Evolutionary conservation across 1,139 yeast genomes (phyloP), one percentile per base, ranked within the genome.

Genomic region (Taiozyma sp.): DNA sequence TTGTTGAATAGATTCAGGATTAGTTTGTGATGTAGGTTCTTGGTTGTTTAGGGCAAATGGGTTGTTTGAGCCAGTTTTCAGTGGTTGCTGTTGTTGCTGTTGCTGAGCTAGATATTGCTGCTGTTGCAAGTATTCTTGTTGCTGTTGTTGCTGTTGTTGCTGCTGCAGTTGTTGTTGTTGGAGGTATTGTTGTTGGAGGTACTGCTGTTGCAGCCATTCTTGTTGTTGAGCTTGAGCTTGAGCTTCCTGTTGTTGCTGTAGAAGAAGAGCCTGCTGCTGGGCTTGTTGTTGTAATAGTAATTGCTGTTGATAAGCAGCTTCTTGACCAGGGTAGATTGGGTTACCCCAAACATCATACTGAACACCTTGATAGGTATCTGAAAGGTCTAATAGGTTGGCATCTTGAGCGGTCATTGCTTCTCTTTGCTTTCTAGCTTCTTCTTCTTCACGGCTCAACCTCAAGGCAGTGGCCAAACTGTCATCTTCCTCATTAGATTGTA

Each of bases 391-490:
- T 52, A 83, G 69, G 62, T 83, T 83, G 42, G 70, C 72, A 57
- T 75, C 73, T 54, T 78, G 81, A 48, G 68, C 68, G 8, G 19
- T 22, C 24, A 19, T 9, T 38, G 41, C 41, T 50, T 71, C 73
- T 55, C 72, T 75, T 57, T 74, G 72, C 60, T 78, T 80, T 63
- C 84, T 79, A 78, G 85, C 76, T 67, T 86, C 95, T 62, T 91
- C 96, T 65, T 93, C 98, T 69, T 91, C 97, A 66, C 84, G 75
- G 41, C 95, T 85, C 61, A 93, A 78, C 69, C 85, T 84, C 57
- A 92, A 76, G 1, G 98, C 98, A 48, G 87, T 83, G 55, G 81
- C 81, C 56, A 92, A 74, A 45, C 89, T 96, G 29, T 87, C 88
- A 60, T 87, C 92, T 34, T 77, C 75, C 45, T 72, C 77, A 43